Evolutionary conservation across 2,329 filamentous ascomycete species (phyloP).

Genomic region (Colletotrichum phormii): DNA sequence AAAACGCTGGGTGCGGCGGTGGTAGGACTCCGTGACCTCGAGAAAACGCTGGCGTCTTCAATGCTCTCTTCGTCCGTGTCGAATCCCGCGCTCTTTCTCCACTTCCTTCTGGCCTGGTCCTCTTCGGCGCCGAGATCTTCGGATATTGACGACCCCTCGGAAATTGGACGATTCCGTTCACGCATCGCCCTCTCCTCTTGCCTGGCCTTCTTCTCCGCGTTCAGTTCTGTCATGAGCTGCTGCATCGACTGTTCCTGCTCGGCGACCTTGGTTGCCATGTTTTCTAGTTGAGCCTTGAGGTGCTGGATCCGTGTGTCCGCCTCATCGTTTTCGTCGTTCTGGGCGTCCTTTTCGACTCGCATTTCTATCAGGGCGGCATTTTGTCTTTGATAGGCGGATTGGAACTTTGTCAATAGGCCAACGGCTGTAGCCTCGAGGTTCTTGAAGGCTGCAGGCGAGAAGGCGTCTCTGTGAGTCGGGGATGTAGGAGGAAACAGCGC

Average conservation of each 20-base stretch:
- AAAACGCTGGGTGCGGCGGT: constrained; percentile 52
- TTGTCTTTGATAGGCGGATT: constrained; percentile 68
- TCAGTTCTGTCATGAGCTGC: constrained; percentile 62
- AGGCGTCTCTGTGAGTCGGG: constrained; percentile 58
- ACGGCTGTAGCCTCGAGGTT: constrained; percentile 70
- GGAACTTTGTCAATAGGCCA: constrained; percentile 66
- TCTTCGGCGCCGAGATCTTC: constrained; percentile 68
- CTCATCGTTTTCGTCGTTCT: constrained; percentile 68
- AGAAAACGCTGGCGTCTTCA: constrained; percentile 69
- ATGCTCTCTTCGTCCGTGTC: constrained; percentile 65
- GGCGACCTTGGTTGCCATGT: constrained; percentile 64
- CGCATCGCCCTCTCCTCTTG: constrained; percentile 51
- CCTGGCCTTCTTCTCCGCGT: constrained; percentile 61
- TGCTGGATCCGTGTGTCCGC: constrained; percentile 61
- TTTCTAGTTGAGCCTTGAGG: constrained; percentile 70
- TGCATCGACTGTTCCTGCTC: constrained; percentile 66
- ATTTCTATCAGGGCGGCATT: constrained; percentile 63
- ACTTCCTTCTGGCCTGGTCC: constrained; percentile 55
- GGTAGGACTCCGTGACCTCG: constrained; percentile 68
- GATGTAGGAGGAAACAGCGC: constrained; percentile 62
- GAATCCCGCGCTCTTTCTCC: constrained; percentile 54
- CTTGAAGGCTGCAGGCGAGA: constrained; percentile 70
- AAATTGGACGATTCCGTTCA: constrained; percentile 43
- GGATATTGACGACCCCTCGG: constrained; percentile 56
- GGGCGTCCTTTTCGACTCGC: constrained; percentile 63